Evolutionary conservation across 306 rosid species (phyloP).

Genomic region (Prosopis cineraria): DNA sequence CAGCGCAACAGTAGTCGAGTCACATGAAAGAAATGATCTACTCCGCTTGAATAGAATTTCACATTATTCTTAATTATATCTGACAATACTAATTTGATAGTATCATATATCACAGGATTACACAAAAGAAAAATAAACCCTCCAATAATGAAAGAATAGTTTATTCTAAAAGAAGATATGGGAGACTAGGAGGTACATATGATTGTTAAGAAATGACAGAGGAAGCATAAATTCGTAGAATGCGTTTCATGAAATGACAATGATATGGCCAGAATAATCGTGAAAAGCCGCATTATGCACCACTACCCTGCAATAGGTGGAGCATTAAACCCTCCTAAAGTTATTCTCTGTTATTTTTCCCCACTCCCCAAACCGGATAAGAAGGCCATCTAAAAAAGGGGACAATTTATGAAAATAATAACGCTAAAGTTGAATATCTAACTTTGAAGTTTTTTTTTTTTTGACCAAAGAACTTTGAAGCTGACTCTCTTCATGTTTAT

Average conservation of each 20-base stretch:
- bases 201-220: not conserved
- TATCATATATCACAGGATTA: too few species aligned
- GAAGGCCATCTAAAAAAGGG: not conserved
- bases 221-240: conserved; percentile 2
- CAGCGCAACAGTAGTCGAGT: too few species aligned
- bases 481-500: not conserved
- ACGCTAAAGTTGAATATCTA: not conserved
- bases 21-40: too few species aligned
- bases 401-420: not conserved
- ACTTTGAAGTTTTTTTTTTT: too few species aligned
- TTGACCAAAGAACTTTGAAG: not conserved
- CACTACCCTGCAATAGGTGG: not conserved
- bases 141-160: not conserved
- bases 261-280: not conserved
- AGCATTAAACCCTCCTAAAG: not conserved
- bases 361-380: not conserved
- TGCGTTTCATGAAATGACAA: not conserved
- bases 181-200: not conserved
- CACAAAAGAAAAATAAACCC: too few species aligned
- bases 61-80: too few species aligned
- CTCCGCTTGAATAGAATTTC: too few species aligned
- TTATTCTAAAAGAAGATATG: not conserved
- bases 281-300: not conserved
- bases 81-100: too few species aligned
- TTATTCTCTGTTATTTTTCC: not conserved